Evolutionary conservation across 2,329 filamentous ascomycete species (phyloP).

Genomic region (Pyrenophora seminiperda): DNA sequence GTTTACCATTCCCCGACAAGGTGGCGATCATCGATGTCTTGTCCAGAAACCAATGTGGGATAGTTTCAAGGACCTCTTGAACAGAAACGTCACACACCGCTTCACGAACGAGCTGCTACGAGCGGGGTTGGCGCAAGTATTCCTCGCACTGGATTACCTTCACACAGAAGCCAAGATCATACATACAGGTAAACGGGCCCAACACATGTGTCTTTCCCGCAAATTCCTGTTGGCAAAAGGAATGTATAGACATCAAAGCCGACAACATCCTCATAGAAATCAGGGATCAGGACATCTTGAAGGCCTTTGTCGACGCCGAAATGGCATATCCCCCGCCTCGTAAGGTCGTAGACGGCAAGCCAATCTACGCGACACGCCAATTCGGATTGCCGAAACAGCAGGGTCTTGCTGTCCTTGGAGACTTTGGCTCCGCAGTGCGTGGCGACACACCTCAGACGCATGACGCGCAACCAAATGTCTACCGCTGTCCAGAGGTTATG

Average conservation of each 20-base stretch:
- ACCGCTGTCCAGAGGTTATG: constrained; percentile 48
- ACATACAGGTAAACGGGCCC: constrained; percentile 50
- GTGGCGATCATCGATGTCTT: constrained; percentile 45
- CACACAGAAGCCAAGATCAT: constrained; percentile 53
- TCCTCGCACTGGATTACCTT: constrained; percentile 51
- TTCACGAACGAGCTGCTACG: constrained; percentile 50
- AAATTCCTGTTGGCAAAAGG: constrained; percentile 2
- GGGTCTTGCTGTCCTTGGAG: constrained; percentile 44
- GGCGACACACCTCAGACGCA: constrained; percentile 25
- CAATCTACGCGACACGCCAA: constrained; percentile 46
- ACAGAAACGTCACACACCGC: constrained; percentile 45
- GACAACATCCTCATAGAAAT: constrained; percentile 51
- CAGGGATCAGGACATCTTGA: constrained; percentile 43
- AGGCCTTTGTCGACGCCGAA: constrained; percentile 44
- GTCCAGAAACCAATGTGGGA: constrained; percentile 51
- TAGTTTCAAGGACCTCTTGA: constrained; percentile 48
- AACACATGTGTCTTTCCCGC: neutral
- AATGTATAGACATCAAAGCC: constrained; percentile 49
- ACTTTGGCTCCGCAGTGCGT: constrained; percentile 23
- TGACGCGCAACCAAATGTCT: constrained; percentile 44
- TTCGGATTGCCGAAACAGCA: constrained; percentile 42
- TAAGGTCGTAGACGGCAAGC: constrained; percentile 39
- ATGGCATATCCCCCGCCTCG: constrained; percentile 46
- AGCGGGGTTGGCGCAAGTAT: constrained; percentile 44
- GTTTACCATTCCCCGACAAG: constrained; percentile 37